phyloP scores from a whole-genome alignment of 1,284 basidiomycete genomes.

The Tylopilus sp. region DNA sequence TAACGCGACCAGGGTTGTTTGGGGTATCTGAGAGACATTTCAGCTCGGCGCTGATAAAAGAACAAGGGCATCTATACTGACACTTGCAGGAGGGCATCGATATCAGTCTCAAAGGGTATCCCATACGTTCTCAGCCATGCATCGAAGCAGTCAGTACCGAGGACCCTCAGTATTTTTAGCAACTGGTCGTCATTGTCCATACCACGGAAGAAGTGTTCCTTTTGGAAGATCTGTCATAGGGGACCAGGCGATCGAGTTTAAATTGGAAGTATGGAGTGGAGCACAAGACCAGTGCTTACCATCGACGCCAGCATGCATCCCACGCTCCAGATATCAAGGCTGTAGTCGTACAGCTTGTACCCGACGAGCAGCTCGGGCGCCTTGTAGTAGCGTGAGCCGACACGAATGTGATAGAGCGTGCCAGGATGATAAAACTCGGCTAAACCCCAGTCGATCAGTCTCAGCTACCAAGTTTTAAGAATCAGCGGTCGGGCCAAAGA shows the following conservation, averaged over 20 bases:
- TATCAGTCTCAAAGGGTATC: conserved; percentile 72
- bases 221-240: conserved; percentile 67
- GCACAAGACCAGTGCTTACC: conserved; percentile 43
- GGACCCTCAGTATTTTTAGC: conserved; percentile 82
- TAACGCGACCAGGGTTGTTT: conserved; percentile 76
- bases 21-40: conserved; percentile 48
- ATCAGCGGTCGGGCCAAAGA: neutral
- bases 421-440: conserved; percentile 91
- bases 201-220: conserved; percentile 89
- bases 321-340: conserved; percentile 83
- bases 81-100: conserved; percentile 62
- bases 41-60: conserved; percentile 1
- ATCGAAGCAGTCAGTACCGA: conserved; percentile 83
- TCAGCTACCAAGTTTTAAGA: conserved; percentile 58
- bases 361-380: conserved; percentile 85
- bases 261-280: neutral
- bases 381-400: conserved; percentile 90
- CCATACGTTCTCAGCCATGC: conserved; percentile 67
- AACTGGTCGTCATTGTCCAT: conserved; percentile 89
- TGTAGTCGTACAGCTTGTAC: conserved; percentile 84
- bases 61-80: conserved; percentile 28
- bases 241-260: conserved; percentile 16
- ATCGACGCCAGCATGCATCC: conserved; percentile 89
- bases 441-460: conserved; percentile 89
- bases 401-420: conserved; percentile 84